Percentiles rank a stretch among this genome's conserved stretches.
These are phyloP conservation scores for Eudorina sp. DNA, from an alignment of 139 green algal genomes.

Conservation along the genomic window DNA sequence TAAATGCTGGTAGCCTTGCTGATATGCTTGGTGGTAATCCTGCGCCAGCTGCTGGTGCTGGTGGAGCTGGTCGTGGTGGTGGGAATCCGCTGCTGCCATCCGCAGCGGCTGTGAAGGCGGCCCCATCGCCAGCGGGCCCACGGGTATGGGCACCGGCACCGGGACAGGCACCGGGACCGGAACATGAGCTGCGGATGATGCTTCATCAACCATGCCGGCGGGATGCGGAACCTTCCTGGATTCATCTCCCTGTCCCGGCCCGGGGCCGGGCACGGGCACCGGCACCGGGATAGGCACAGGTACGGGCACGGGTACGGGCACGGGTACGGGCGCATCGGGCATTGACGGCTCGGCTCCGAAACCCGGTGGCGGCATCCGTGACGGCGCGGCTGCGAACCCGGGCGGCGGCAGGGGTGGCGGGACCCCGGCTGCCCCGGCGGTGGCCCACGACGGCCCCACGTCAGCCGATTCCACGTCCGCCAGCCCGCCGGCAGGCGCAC, in stretches of 20 bases:
- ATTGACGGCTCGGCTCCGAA: no score
- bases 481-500: no score
- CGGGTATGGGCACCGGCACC: background rate
- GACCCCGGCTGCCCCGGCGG: background rate
- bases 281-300: background rate
- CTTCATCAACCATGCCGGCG: no score
- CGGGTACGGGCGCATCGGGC: background rate
- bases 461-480: background rate
- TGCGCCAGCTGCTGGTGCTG: background rate
- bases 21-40: background rate
- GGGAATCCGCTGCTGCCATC: background rate
- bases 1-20: background rate
- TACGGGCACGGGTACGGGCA: background rate
- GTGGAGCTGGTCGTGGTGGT: background rate
- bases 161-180: constrained; percentile 1
- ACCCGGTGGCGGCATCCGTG: background rate
- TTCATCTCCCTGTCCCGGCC: no score
- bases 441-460: background rate
- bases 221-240: no score
- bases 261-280: no score
- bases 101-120: background rate
- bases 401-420: background rate
- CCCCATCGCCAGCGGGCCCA: background rate
- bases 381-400: background rate
- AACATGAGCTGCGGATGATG: background rate